phyloP scores from a whole-genome alignment of 331 rosid genomes.

The Quercus phellos region DNA sequence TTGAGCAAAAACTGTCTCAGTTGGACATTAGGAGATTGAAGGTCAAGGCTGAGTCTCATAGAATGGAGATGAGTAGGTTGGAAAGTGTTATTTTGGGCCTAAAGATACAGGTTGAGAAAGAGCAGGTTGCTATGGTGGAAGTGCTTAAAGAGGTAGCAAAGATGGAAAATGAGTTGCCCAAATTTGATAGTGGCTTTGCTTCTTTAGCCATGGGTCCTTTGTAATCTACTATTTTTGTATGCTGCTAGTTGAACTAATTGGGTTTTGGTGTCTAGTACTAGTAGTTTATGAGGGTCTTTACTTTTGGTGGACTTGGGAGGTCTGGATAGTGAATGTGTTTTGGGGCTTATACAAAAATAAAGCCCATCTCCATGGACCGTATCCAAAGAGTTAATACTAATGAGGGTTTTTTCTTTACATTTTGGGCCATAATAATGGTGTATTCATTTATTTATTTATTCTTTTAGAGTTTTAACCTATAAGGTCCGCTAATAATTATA shows the following conservation, averaged over 20 bases:
- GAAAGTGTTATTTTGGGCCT: constrained; percentile 9
- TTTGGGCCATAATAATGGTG: too few species aligned
- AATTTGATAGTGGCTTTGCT: not conserved
- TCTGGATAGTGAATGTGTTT: not conserved
- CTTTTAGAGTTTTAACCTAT: too few species aligned
- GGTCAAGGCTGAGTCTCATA: constrained; percentile 16
- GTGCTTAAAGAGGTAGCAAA: not conserved
- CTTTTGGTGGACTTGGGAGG: not conserved
- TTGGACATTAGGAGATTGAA: constrained; percentile 1
- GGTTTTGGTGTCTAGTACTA: not conserved
- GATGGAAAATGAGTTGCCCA: constrained; percentile 3
- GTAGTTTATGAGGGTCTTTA: not conserved
- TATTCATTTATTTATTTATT: too few species aligned
- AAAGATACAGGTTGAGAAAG: not conserved
- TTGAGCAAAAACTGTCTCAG: not conserved
- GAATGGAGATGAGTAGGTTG: constrained; percentile 12
- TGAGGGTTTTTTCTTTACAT: too few species aligned
- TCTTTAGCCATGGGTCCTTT: constrained; percentile 10
- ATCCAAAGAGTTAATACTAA: not conserved
- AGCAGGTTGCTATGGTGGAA: not conserved
- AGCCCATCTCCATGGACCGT: too few species aligned
- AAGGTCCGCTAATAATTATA: rapidly evolving
- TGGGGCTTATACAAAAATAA: not conserved
- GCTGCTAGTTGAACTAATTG: not conserved
- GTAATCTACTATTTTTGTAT: not conserved